Evolutionary conservation across 192 early-diverging fungal species (phyloP).

Genomic region (Coemansia erecta): DNA sequence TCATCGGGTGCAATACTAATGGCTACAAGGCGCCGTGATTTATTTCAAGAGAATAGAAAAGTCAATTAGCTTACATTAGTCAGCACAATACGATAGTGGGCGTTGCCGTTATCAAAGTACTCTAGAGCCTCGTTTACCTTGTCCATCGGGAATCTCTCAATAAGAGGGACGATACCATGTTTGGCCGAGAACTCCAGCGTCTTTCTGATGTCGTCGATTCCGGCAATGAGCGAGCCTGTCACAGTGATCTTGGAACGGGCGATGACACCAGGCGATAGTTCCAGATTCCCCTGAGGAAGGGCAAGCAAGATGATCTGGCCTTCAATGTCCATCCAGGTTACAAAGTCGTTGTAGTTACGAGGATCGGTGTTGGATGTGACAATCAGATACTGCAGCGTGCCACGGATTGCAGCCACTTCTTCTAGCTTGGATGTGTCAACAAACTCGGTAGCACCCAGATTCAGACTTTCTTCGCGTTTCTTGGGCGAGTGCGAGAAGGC

Average conservation of each 20-base stretch:
- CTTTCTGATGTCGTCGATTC: slow-evolving; percentile 56
- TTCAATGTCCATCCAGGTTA: slow-evolving; percentile 40
- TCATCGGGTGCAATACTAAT: too few species aligned
- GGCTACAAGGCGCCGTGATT: too few species aligned
- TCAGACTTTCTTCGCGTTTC: slow-evolving; percentile 56
- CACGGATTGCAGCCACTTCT: slow-evolving; percentile 20
- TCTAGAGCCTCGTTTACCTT: slow-evolving; percentile 61
- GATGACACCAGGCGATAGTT: slow-evolving; percentile 37
- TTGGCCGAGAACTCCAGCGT: slow-evolving; percentile 69
- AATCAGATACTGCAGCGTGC: slow-evolving; percentile 39
- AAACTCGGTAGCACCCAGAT: slow-evolving; percentile 61
- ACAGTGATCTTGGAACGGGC: slow-evolving; percentile 44
- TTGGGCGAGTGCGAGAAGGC: slow-evolving; percentile 57
- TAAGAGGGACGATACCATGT: slow-evolving; percentile 63
- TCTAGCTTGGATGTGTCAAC: slow-evolving; percentile 33
- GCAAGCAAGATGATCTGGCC: slow-evolving; percentile 56
- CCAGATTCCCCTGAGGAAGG: slow-evolving; percentile 48
- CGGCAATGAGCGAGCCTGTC: slow-evolving; percentile 64
- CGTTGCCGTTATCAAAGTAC: slow-evolving; percentile 55
- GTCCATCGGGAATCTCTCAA: slow-evolving; percentile 63
- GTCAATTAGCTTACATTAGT: too few species aligned
- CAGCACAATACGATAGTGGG: slow-evolving; percentile 68
- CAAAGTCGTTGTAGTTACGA: slow-evolving; percentile 33
- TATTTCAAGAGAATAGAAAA: too few species aligned
- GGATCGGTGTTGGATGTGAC: slow-evolving; percentile 28